Evolutionary conservation across 108 stramenopile species (phyloP).

Genomic region (Cylindrotheca closterium): DNA sequence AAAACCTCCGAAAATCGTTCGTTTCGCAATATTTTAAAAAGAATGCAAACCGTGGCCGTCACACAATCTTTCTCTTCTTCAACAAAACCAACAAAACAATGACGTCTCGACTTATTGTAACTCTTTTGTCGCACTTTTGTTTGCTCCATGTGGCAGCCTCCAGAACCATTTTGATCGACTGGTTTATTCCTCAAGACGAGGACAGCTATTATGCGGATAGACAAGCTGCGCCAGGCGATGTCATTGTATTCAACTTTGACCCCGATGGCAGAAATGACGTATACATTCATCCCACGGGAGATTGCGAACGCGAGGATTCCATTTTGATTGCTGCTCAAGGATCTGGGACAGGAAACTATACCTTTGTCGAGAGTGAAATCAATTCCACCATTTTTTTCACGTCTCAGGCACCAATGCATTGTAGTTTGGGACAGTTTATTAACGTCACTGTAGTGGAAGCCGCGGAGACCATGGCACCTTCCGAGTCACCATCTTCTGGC

Average conservation of each 20-base stretch:
- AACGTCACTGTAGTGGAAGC: not conserved
- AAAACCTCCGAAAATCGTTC: too few relatives aligned
- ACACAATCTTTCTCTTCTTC: too few relatives aligned
- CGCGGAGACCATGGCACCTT: not conserved
- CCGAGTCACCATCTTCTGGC: not conserved
- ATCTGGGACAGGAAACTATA: not conserved
- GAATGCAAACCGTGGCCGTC: too few relatives aligned
- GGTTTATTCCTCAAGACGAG: not conserved
- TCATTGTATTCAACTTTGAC: not conserved
- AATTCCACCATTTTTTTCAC: not conserved
- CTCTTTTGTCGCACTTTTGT: too few relatives aligned
- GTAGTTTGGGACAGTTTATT: not conserved
- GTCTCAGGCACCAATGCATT: not conserved
- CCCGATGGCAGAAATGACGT: not conserved
- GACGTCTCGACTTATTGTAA: too few relatives aligned
- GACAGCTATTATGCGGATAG: not conserved
- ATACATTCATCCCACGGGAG: not conserved
- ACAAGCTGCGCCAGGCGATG: not conserved
- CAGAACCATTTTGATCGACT: too few relatives aligned
- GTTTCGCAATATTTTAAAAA: too few relatives aligned
- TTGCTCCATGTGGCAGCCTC: too few relatives aligned
- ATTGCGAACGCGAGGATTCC: not conserved
- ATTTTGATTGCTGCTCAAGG: not conserved
- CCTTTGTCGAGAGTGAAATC: not conserved
- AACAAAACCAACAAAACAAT: too few relatives aligned